A percentile compares a stretch with the other conserved stretches of the same genome.
Conservation (phyloP, 2,329 filamentous ascomycete genomes). For the Fusarium hainanense region DNA sequence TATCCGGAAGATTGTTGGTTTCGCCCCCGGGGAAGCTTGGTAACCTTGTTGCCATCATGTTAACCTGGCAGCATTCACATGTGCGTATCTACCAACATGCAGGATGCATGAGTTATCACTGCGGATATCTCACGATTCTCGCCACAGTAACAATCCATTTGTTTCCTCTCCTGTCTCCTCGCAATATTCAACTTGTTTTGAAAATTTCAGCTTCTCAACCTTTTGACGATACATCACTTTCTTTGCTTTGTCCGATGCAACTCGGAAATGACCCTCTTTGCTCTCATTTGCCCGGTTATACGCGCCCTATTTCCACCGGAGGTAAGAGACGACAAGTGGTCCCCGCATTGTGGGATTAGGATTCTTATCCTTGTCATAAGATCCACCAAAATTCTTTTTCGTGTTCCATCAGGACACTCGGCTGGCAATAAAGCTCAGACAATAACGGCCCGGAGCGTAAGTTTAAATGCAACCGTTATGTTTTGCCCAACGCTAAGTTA, state of each 20-base stretch:
- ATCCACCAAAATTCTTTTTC: neutral
- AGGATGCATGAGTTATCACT: neutral
- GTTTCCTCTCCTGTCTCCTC: neutral
- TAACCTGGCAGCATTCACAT: too few relatives aligned
- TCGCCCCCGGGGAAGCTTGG: neutral
- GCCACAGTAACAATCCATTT: neutral
- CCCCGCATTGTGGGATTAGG: neutral
- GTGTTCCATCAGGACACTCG: neutral
- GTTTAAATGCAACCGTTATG: neutral
- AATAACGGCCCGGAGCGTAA: constrained; percentile 17
- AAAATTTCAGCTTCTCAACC: neutral
- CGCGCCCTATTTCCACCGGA: neutral
- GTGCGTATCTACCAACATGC: neutral
- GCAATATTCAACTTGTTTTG: neutral
- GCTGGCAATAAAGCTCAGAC: neutral
- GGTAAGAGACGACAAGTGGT: neutral
- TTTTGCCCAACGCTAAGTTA: neutral
- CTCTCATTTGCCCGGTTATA: neutral
- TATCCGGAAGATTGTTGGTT: neutral
- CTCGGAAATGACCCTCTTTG: neutral
- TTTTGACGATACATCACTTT: constrained; percentile 7
- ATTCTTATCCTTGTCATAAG: constrained; percentile 15
- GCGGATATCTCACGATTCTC: neutral
- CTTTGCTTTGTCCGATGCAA: neutral
- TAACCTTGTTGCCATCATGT: neutral